Evolutionary conservation across 345 rosid genomes (phyloP).

Genomic region (Euphorbia peplus): DNA sequence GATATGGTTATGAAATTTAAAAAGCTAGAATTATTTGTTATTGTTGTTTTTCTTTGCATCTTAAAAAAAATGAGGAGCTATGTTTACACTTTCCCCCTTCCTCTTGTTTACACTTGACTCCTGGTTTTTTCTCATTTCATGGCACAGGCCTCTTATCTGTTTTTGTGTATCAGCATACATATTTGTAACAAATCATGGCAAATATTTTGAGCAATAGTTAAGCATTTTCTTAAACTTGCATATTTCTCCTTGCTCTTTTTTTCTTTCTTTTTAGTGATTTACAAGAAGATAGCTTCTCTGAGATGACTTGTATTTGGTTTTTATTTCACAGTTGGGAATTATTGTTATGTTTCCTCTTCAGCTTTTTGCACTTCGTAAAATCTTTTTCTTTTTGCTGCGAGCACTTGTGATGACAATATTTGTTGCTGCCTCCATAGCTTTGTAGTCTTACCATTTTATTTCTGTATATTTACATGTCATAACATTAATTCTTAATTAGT

Average conservation of each 20-base stretch:
- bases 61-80: background rate
- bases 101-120: background rate
- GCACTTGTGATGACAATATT: background rate
- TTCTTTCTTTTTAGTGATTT: background rate
- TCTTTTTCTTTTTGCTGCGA: background rate
- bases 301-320: background rate
- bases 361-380: background rate
- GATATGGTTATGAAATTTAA: background rate
- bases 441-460: background rate
- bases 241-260: background rate
- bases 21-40: background rate
- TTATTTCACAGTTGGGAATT: background rate
- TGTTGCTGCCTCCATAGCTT: background rate
- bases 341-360: background rate
- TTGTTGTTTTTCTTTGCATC: background rate
- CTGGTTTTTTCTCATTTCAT: background rate
- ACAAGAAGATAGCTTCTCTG: background rate
- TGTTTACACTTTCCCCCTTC: background rate
- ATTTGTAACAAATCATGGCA: background rate
- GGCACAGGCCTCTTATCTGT: background rate
- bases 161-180: background rate
- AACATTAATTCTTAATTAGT: background rate
- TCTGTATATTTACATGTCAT: background rate
- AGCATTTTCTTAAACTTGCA: background rate
- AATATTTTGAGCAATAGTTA: background rate